Evolutionary conservation across 1,284 basidiomycete species (phyloP), one percentile per base, ranked within the genome.

Genomic region (Papiliotrema flavescens): DNA sequence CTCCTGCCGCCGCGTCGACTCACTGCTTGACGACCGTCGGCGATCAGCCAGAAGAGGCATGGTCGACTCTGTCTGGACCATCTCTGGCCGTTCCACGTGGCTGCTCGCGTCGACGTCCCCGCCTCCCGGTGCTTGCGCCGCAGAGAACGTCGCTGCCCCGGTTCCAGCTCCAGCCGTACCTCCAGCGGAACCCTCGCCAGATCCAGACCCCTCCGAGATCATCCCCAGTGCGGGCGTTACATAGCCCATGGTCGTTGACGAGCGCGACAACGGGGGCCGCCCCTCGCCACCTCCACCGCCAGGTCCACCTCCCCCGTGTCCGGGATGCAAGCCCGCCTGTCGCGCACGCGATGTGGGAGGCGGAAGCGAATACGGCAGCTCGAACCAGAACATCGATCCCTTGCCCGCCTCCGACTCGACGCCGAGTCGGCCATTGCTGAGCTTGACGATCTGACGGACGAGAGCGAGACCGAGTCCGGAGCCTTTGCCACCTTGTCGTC

Each of bases 371-470:
- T 73, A 73, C 0, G 75, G 75, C 42, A 90, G 75, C 72, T 91
- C 89, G 39, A 90, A 69, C 75, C 75, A 76, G 64, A 76, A 76
- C 56, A 68, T 70, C 2, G 63, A 66, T 3, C 79, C 76, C 47
- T 76, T 63, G 40, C 74, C 77, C 41, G 68, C 58, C 49, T 76
- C 63, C 15, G 68, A 72, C 32, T 77, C 71, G 4, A 80, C 78
- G 48, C 90, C 89, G 11, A 92, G 78, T 22, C 89, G 82, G 6
- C 90, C 91, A 9, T 87, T 85, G 51, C 83, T 86, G 34, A 90
- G 79, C 73, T 87, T 89, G 60, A 95, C 88, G 54, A 95, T 93
- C 69, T 90, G 89, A 39, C 89, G 81, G n/a, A 93, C 89, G 20
- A 94, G 81, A 1, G 90, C 90, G 20, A 94, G 74, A 14, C 90